These are phyloP conservation scores for Strobilomyces echinocephalus DNA, from an alignment of 768 basidiomycete species.

Conservation along the genomic window DNA sequence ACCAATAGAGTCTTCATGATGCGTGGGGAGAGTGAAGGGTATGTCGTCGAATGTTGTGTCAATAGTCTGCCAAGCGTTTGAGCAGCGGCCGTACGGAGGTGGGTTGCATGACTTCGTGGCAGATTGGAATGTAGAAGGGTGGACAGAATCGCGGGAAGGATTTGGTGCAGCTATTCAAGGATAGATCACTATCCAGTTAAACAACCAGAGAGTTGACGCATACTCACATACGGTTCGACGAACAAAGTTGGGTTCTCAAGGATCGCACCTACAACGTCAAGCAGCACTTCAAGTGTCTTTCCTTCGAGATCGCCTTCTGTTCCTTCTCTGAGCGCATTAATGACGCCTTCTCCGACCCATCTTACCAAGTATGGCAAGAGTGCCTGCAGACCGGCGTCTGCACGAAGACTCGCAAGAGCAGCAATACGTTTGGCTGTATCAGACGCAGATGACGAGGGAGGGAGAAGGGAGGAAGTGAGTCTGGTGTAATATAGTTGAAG, in stretches of 20 bases:
- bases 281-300: conserved; percentile 67
- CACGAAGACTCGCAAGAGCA: conserved; percentile 82
- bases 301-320: conserved; percentile 61
- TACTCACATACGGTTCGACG: conserved; percentile 90
- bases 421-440: conserved; percentile 78
- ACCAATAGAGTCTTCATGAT: conserved; percentile 92
- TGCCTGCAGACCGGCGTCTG: conserved; percentile 88
- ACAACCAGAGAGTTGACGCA: neutral
- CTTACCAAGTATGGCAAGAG: conserved; percentile 90
- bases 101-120: conserved; percentile 60
- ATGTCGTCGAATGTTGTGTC: conserved; percentile 80
- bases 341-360: conserved; percentile 90
- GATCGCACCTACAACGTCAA: conserved; percentile 82
- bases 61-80: conserved; percentile 80
- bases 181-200: neutral
- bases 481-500: conserved; percentile 93
- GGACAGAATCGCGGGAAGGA: conserved; percentile 89
- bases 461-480: conserved; percentile 74
- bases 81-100: conserved; percentile 75
- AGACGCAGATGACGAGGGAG: conserved; percentile 20
- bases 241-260: conserved; percentile 86
- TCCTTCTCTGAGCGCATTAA: conserved; percentile 49
- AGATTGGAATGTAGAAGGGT: conserved; percentile 85
- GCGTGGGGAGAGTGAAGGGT: conserved; percentile 80
- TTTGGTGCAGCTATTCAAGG: conserved; percentile 79